phyloP scores from a whole-genome alignment of 2,329 filamentous ascomycete species.

The Colletotrichum salicis region DNA sequence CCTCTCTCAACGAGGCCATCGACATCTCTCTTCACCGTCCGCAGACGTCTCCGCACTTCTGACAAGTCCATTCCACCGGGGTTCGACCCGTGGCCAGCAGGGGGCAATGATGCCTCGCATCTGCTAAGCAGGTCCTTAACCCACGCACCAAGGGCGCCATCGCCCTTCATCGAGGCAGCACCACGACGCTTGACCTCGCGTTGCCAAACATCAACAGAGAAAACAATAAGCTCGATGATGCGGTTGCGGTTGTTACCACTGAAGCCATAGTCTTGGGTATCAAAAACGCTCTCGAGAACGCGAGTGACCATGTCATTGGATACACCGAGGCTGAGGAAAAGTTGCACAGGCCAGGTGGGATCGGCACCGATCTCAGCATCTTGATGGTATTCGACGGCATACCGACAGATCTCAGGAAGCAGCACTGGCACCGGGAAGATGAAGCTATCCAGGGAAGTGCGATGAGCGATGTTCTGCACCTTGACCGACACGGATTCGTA shows the following conservation, averaged over 20 bases:
- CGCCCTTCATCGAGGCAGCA: conserved; percentile 49
- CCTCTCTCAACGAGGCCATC: conserved; percentile 55
- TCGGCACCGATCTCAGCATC: conserved; percentile 68
- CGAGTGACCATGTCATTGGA: conserved; percentile 67
- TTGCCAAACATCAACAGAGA: conserved; percentile 60
- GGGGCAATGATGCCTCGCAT: conserved; percentile 59
- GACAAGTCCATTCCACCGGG: conserved; percentile 57
- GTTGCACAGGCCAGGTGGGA: conserved; percentile 65
- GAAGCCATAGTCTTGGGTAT: conserved; percentile 69
- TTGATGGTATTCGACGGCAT: conserved; percentile 68
- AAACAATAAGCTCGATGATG: conserved; percentile 66
- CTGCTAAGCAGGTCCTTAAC: conserved; percentile 61
- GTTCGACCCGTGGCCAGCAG: conserved; percentile 53
- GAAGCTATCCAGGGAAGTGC: conserved; percentile 72
- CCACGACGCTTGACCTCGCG: conserved; percentile 60
- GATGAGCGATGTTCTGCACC: conserved; percentile 72
- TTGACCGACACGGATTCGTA: conserved; percentile 77
- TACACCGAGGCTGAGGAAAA: conserved; percentile 66
- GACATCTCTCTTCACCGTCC: conserved; percentile 55
- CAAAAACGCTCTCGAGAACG: conserved; percentile 66
- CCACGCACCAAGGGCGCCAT: conserved; percentile 52
- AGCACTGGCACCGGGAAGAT: conserved; percentile 73
- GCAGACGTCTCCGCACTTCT: conserved; percentile 55
- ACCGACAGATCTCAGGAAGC: conserved; percentile 71
- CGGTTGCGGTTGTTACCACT: conserved; percentile 60